Evolutionary conservation across 2,329 filamentous ascomycete genomes (phyloP).

Genomic region (Thielaviopsis euricoi): DNA sequence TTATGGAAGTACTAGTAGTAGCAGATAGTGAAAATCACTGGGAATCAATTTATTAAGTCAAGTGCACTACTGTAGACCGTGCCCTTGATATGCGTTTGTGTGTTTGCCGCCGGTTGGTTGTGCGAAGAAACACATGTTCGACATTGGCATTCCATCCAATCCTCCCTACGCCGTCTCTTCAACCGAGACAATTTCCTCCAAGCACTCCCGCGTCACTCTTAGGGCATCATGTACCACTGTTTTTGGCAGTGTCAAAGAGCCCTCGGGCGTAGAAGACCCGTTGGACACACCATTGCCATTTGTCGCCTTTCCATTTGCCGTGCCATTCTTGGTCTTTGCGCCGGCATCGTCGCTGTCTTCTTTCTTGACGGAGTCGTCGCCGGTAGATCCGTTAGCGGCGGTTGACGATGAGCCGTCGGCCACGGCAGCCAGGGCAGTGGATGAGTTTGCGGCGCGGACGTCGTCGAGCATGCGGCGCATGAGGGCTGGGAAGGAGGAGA

Average conservation of each 20-base stretch:
- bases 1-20: too few species aligned
- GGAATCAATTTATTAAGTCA: neutral
- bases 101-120: neutral
- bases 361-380: conserved; percentile 13
- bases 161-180: conserved; percentile 14
- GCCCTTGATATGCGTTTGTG: neutral
- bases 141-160: neutral
- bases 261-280: conserved; percentile 15
- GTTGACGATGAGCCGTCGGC: conserved; percentile 13
- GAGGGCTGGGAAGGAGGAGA: conserved; percentile 43
- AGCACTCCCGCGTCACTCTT: conserved; percentile 39
- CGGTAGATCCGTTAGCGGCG: conserved; percentile 17
- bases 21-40: neutral
- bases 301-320: conserved; percentile 9
- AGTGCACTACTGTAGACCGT: neutral
- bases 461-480: conserved; percentile 45
- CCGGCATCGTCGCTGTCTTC: neutral
- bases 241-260: conserved; percentile 36
- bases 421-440: conserved; percentile 1
- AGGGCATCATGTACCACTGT: conserved; percentile 45
- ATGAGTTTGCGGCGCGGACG: conserved; percentile 33
- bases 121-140: neutral
- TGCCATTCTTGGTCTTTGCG: neutral
- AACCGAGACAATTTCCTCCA: conserved; percentile 33
- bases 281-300: conserved; percentile 14